Conservation (phyloP, 371 early-diverging fungal species). For the Gilbertella persicaria region DNA sequence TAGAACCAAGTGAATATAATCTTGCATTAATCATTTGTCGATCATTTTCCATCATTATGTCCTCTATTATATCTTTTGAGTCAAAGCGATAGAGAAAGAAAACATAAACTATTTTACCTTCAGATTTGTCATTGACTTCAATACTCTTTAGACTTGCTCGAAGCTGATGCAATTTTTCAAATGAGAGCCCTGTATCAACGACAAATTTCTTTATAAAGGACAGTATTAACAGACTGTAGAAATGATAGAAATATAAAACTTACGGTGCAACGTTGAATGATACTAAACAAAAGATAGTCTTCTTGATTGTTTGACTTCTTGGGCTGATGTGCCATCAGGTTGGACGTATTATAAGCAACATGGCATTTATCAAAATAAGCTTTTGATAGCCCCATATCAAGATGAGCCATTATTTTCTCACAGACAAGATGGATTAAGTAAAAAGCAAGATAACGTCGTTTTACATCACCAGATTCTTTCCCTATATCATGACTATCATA, state of each 20-base stretch:
- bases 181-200: conserved; percentile 2
- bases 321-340: background rate
- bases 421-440: conserved; percentile 6
- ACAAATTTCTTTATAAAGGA: conserved; percentile 5
- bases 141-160: background rate
- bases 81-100: background rate
- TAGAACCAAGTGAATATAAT: conserved; percentile 15
- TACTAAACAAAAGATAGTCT: conserved; percentile 1
- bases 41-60: conserved; percentile 11
- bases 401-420: conserved; percentile 18
- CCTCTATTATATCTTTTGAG: background rate
- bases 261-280: conserved; percentile 14
- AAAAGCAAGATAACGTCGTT: conserved; percentile 21
- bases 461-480: conserved; percentile 16
- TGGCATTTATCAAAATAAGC: conserved; percentile 15
- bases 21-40: conserved; percentile 23
- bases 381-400: conserved; percentile 21
- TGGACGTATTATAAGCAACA: conserved; percentile 4
- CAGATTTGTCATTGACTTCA: background rate
- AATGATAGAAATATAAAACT: background rate
- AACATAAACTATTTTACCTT: background rate
- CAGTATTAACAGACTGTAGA: background rate
- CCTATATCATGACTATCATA: conserved; percentile 14
- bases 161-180: conserved; percentile 8
- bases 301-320: background rate